These are phyloP conservation scores for Sporothrix brunneoviolacea DNA, from an alignment of 2,329 filamentous ascomycete species.

Conservation along the genomic window DNA sequence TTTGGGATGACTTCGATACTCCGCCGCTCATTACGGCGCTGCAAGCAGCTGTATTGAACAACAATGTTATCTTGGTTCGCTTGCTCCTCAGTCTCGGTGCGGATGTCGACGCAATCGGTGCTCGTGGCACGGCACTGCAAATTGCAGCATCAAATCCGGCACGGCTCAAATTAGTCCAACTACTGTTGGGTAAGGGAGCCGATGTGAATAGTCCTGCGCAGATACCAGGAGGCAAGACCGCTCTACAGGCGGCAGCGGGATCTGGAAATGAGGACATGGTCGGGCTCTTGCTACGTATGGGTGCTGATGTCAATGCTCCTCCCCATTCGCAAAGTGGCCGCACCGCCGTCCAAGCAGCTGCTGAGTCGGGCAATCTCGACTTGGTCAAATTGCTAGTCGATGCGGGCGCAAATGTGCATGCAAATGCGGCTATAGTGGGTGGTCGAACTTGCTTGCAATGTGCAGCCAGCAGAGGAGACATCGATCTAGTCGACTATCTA, in stretches of 20 bases:
- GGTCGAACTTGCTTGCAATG: not conserved
- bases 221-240: not conserved
- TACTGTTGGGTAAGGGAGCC: not conserved
- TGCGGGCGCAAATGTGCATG: not conserved
- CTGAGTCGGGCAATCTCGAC: not conserved
- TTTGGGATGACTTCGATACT: too few relatives aligned
- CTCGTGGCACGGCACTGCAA: not conserved
- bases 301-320: not conserved
- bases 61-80: not conserved
- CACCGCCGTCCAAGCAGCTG: constrained; percentile 1
- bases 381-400: not conserved
- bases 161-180: not conserved
- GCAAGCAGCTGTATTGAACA: not conserved
- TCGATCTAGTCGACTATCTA: not conserved
- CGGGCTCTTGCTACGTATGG: not conserved
- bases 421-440: not conserved
- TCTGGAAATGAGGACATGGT: not conserved
- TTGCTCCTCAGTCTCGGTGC: not conserved
- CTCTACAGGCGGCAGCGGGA: not conserved
- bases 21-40: not conserved
- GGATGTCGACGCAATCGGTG: not conserved
- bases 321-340: not conserved
- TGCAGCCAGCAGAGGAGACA: not conserved
- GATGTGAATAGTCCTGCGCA: not conserved
- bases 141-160: not conserved